Evolutionary conservation across 2,329 filamentous ascomycete species (phyloP).

Genomic region (Calonectria multiphialidica): DNA sequence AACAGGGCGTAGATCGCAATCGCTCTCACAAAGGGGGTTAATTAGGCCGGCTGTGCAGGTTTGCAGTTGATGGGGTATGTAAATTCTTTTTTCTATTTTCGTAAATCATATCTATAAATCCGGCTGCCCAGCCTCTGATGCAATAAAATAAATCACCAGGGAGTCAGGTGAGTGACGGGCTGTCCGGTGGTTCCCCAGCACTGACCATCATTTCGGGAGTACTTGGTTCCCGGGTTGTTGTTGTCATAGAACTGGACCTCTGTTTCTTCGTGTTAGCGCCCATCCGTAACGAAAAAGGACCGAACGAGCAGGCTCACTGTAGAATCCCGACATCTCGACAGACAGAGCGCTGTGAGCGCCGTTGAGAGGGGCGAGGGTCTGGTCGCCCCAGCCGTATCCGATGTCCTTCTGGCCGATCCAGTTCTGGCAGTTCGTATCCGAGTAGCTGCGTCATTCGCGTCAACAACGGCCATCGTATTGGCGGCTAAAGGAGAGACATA

Average conservation of each 20-base stretch:
- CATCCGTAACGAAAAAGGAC: background rate
- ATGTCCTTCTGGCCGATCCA: slow-evolving; percentile 19
- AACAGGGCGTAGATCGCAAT: background rate
- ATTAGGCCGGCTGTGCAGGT: background rate
- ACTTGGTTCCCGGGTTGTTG: slow-evolving; percentile 10
- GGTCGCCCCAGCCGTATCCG: slow-evolving; percentile 9
- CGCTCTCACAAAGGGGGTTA: background rate
- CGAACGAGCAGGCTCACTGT: background rate
- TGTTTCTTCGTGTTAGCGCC: background rate
- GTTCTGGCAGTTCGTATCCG: slow-evolving; percentile 22
- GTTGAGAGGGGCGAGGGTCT: background rate
- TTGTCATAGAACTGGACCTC: slow-evolving; percentile 13
- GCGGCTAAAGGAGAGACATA: background rate
- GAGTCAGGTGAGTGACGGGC: slow-evolving; percentile 3
- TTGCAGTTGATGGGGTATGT: background rate
- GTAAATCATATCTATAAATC: background rate
- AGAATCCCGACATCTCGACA: background rate
- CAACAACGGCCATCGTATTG: background rate
- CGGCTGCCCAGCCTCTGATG: background rate
- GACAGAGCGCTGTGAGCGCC: slow-evolving; percentile 4
- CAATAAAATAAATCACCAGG: slow-evolving; percentile 2
- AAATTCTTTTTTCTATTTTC: background rate
- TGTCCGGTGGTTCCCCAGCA: slow-evolving; percentile 16
- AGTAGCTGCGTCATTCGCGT: slow-evolving; percentile 10
- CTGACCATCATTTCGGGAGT: slow-evolving; percentile 5